Base-by-base conservation (phyloP, 1,284 basidiomycete genomes). In the Cryptococcus sp. region DNA sequence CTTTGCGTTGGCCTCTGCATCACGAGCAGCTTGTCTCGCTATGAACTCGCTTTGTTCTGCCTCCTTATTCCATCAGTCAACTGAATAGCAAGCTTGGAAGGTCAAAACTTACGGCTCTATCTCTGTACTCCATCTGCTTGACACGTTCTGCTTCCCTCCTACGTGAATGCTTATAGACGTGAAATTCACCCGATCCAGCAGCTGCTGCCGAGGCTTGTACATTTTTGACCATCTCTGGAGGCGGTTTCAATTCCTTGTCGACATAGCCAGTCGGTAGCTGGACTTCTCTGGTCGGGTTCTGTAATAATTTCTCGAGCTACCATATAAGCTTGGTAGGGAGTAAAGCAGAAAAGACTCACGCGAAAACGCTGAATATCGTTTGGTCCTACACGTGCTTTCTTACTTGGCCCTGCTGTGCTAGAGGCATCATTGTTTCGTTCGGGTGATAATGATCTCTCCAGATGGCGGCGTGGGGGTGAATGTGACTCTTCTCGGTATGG, bases 151-250 rank as follows among this genome's bases (percentile, higher is more conserved):
- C 98, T 77, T 99, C 96, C 66, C 93, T 81, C 67, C 94, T 80
- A 57, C 96, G 78, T 59, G 86, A 85, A 42, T 96, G 92, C 74
- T 98, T 98, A 79, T 98, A 99, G 3, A 99, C 96, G 70, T 99
- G 96, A 65, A 96, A 96, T 74, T 96, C 92, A 46, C 91, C 91
- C 59, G 87, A 91, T 45, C 92, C 92, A 16, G 92, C 74, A 44
- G 77, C 92, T 2, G 91, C 89, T 73, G 87, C 89, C 9, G 88
- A 91, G 1, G 92, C 92, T 71, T 93, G 89, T 2, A 97, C 91
- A 62, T 94, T 98, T 81, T 96, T 97, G 87, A 98, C 94, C 87
- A 94, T 94, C 74, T 97, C 93, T 24, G 89, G 79, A 34, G 94
- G 79, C 0, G 79, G 80, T 76, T 89, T 90, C 60, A 91, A 85